These are phyloP conservation scores for Usnea hakonensis DNA, from an alignment of 495 filamentous ascomycete species.

Conservation along the genomic window DNA sequence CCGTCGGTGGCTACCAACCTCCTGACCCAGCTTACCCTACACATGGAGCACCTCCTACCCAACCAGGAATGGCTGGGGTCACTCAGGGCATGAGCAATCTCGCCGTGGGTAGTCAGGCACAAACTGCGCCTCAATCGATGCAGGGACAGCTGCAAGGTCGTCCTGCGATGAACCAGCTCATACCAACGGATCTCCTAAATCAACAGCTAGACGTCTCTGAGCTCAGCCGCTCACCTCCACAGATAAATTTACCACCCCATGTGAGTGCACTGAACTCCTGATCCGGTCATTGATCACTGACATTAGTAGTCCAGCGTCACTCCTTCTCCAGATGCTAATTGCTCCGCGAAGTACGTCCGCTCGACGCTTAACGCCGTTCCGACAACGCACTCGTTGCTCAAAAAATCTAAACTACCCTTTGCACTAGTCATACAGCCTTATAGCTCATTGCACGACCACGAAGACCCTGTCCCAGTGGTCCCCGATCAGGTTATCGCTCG, in stretches of 20 bases:
- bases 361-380: constrained; percentile 91
- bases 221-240: constrained; percentile 84
- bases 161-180: constrained; percentile 72
- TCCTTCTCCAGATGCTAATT: constrained; percentile 86
- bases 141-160: constrained; percentile 44
- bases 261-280: constrained; percentile 46
- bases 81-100: constrained; percentile 79
- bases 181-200: constrained; percentile 81
- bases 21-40: constrained; percentile 57
- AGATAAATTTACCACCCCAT: constrained; percentile 83
- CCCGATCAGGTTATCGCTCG: constrained; percentile 95
- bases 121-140: constrained; percentile 43
- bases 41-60: constrained; percentile 39
- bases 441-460: constrained; percentile 80
- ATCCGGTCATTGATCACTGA: constrained; percentile 27
- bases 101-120: constrained; percentile 52
- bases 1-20: constrained; percentile 54
- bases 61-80: constrained; percentile 59
- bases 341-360: constrained; percentile 86
- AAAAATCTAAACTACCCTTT: constrained; percentile 93
- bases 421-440: constrained; percentile 96
- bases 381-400: constrained; percentile 81
- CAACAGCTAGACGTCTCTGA: constrained; percentile 92
- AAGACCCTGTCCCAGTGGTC: constrained; percentile 84
- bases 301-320: constrained; percentile 72